Conservation (phyloP, 169 alveolate genomes). For the Plasmodium inui region DNA sequence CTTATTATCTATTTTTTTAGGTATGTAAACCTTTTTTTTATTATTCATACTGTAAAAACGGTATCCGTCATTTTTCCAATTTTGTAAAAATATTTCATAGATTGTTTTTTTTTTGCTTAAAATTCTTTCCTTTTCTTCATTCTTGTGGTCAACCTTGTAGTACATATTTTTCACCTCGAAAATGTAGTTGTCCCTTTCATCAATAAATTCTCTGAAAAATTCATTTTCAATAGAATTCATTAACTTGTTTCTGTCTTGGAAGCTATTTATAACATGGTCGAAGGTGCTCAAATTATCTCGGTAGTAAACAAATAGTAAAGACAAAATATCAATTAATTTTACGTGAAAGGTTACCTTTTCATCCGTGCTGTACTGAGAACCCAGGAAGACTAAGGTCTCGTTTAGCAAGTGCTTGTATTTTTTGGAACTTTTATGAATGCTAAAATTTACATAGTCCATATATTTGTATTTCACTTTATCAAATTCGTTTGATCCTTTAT, state of each 20-base stretch:
- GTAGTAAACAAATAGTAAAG: constrained; percentile 46
- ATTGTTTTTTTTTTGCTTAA: constrained; percentile 50
- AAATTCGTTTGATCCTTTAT: constrained; percentile 56
- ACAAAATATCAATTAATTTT: constrained; percentile 58
- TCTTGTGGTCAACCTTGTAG: neutral
- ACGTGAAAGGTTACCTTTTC: constrained; percentile 55
- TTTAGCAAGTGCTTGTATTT: constrained; percentile 29
- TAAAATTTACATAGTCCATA: constrained; percentile 52
- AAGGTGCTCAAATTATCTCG: constrained; percentile 49
- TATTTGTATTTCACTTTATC: constrained; percentile 54
- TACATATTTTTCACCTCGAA: constrained; percentile 30
- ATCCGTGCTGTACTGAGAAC: constrained; percentile 51
- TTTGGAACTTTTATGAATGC: constrained; percentile 39
- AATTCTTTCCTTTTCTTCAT: constrained; percentile 37
- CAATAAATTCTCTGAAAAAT: constrained; percentile 49
- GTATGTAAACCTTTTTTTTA: constrained; percentile 22
- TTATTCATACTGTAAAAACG: constrained; percentile 38
- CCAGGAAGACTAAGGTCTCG: constrained; percentile 57
- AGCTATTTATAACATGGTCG: constrained; percentile 56
- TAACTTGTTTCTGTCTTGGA: constrained; percentile 68
- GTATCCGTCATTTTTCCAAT: constrained; percentile 72
- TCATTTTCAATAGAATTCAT: constrained; percentile 65
- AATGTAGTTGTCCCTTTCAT: constrained; percentile 53
- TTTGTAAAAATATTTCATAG: constrained; percentile 41
- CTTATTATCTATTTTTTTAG: constrained; percentile 27